Evolutionary conservation across 2,329 filamentous ascomycete species (phyloP).

Genomic region (Pseudocercospora cruenta): DNA sequence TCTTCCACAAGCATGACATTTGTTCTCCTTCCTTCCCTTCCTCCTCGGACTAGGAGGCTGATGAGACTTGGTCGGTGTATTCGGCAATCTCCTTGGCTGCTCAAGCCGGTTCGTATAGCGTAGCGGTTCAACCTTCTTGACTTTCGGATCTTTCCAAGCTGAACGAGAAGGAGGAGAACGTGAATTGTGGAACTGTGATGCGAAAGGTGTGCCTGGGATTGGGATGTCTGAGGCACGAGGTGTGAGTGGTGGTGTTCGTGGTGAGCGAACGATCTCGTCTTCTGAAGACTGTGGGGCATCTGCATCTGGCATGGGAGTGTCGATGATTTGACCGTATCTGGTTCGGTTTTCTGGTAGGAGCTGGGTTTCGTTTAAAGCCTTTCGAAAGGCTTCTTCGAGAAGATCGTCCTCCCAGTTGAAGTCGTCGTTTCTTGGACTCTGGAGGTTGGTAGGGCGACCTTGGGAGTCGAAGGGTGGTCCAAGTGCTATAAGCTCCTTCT

Average conservation of each 20-base stretch:
- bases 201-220: conserved; percentile 1
- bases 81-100: conserved; percentile 19
- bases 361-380: not conserved
- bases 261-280: not conserved
- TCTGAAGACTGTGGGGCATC: not conserved
- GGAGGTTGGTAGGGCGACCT: no score
- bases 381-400: not conserved
- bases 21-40: conserved; percentile 5
- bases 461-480: no score
- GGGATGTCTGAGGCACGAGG: conserved; percentile 8
- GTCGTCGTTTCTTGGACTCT: not conserved
- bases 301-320: not conserved
- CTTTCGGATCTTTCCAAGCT: conserved; percentile 11
- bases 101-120: conserved; percentile 23
- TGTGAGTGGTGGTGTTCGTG: not conserved
- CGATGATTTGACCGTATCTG: not conserved
- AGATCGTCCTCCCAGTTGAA: not conserved
- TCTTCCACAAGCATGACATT: conserved; percentile 23
- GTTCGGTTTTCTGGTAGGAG: not conserved
- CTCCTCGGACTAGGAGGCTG: conserved; percentile 18
- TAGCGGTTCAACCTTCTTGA: conserved; percentile 21
- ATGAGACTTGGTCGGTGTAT: conserved; percentile 26
- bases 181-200: conserved; percentile 10
- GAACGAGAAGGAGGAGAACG: not conserved
- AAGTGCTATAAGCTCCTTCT: not conserved